Conservation (phyloP, 768 basidiomycete genomes). For the Leccinum imitatum region DNA sequence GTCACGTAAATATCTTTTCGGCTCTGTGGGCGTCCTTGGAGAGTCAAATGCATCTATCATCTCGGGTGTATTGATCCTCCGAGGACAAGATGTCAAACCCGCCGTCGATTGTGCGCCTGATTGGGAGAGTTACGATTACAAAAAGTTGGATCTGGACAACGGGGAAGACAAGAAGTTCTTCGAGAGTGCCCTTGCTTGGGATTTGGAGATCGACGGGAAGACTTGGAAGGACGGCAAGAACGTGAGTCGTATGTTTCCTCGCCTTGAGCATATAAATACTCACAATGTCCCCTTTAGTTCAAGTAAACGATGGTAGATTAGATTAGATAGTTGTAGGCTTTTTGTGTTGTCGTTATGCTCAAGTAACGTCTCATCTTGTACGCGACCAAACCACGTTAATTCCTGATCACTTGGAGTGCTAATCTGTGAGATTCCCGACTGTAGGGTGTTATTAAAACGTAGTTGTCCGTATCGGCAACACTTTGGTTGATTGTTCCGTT, state of each 20-base stretch:
- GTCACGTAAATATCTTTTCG: conserved; percentile 95
- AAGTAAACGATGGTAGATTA: conserved; percentile 16
- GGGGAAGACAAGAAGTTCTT: conserved; percentile 85
- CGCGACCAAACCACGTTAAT: not conserved
- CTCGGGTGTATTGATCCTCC: conserved; percentile 76
- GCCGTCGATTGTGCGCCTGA: conserved; percentile 85
- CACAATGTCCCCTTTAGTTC: conserved; percentile 20
- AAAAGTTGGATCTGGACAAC: conserved; percentile 71
- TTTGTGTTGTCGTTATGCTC: conserved; percentile 6
- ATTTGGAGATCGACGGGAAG: conserved; percentile 85
- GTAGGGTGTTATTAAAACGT: too few species aligned
- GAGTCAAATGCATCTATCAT: conserved; percentile 74
- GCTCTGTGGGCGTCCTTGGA: conserved; percentile 89
- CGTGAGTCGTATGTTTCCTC: conserved; percentile 47
- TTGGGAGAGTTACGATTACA: conserved; percentile 86
- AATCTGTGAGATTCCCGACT: too few species aligned
- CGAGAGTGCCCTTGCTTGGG: conserved; percentile 92
- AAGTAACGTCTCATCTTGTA: conserved; percentile 5
- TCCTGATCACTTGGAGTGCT: not conserved
- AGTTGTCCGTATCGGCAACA: too few species aligned
- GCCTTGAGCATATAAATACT: not conserved
- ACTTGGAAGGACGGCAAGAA: conserved; percentile 90
- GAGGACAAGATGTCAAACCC: conserved; percentile 71
- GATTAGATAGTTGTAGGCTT: conserved; percentile 28
- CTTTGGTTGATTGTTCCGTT: not conserved